These are phyloP conservation scores for Podosphaera leucotricha DNA, from an alignment of 2,329 filamentous ascomycete genomes.

Conservation along the genomic window DNA sequence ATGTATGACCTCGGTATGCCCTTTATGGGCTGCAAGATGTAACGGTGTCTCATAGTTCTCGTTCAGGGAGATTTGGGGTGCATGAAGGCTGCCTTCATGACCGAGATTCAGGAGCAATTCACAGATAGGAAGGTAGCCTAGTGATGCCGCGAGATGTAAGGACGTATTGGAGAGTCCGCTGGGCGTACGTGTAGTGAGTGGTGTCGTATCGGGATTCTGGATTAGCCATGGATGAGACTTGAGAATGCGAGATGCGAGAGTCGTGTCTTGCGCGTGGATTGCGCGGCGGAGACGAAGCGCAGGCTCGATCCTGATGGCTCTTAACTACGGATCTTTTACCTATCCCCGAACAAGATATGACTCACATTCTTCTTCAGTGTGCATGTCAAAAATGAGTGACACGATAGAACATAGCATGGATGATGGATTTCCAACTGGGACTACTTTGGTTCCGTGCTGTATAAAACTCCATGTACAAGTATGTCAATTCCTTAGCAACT, in stretches of 20 bases:
- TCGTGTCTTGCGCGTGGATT: conserved; percentile 46
- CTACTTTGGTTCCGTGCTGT: too few relatives aligned
- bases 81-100: conserved; percentile 24
- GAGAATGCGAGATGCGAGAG: conserved; percentile 56
- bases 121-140: conserved; percentile 47
- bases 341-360: background rate
- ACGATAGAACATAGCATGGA: too few relatives aligned
- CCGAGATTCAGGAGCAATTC: conserved; percentile 46
- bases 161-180: conserved; percentile 54
- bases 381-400: too few relatives aligned
- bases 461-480: too few relatives aligned
- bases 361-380: background rate
- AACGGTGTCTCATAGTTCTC: conserved; percentile 59
- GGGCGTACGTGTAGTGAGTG: conserved; percentile 1
- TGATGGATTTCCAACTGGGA: too few relatives aligned
- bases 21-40: conserved; percentile 48
- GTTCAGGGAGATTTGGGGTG: conserved; percentile 47
- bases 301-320: conserved; percentile 41
- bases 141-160: conserved; percentile 54
- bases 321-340: background rate
- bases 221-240: conserved; percentile 45
- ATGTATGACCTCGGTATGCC: conserved; percentile 51
- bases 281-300: conserved; percentile 58
- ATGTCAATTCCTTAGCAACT: too few relatives aligned
- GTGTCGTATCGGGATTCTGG: conserved; percentile 53